These are phyloP conservation scores for Toxoplasma gondii DNA, from an alignment of 169 alveolate genomes.

Conservation along the genomic window DNA sequence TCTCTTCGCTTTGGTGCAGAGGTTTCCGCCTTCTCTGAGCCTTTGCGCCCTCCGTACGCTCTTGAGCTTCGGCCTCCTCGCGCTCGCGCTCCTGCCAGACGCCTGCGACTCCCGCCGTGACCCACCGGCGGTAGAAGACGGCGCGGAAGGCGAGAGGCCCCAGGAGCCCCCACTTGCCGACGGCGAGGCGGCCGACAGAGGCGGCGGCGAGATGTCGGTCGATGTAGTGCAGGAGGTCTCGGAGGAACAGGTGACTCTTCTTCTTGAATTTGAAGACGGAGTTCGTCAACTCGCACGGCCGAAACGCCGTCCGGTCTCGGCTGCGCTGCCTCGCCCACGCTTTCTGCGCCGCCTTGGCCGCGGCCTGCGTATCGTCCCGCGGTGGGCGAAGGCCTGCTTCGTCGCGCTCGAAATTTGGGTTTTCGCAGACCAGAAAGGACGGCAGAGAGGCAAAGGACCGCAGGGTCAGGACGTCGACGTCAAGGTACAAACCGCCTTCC, in stretches of 20 bases:
- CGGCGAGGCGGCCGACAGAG: not conserved
- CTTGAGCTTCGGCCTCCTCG: not conserved
- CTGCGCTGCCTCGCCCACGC: not conserved
- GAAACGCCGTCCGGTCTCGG: not conserved
- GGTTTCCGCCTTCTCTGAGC: not conserved
- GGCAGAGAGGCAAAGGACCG: not conserved
- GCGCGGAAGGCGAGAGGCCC: not conserved
- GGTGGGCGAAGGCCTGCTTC: not conserved
- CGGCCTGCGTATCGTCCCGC: not conserved
- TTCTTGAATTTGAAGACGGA: not conserved
- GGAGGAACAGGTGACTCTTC: not conserved
- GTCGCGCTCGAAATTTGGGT: not conserved
- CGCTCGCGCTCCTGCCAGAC: not conserved
- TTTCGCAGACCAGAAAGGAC: slow-evolving; percentile 6
- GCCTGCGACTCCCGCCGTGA: not conserved
- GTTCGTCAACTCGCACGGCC: not conserved
- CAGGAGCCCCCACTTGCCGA: not conserved
- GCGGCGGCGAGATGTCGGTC: not conserved
- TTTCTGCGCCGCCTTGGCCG: not conserved
- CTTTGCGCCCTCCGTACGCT: not conserved
- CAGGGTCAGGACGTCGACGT: not conserved
- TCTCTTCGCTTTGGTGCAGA: not conserved
- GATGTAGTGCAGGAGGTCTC: not conserved
- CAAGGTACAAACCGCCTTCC: slow-evolving; percentile 2
- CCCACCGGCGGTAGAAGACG: not conserved